These are phyloP conservation scores for Dichotomocladium elegans DNA, from an alignment of 371 early-diverging fungal species.

Conservation along the genomic window DNA sequence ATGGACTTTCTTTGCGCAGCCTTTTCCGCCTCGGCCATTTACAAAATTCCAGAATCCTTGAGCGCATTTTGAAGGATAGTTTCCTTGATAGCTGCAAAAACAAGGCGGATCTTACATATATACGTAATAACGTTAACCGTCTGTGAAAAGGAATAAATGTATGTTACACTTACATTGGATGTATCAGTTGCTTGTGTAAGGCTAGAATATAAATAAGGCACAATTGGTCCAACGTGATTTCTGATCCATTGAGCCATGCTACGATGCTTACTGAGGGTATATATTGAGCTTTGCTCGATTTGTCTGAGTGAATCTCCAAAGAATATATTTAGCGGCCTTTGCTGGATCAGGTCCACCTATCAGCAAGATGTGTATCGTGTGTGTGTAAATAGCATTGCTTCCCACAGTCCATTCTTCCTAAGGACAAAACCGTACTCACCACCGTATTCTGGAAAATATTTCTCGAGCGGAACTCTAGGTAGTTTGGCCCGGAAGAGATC, in stretches of 20 bases:
- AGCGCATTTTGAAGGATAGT: slow-evolving; percentile 71
- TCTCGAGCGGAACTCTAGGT: slow-evolving; percentile 53
- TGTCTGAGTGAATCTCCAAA: slow-evolving; percentile 66
- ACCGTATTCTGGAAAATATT: slow-evolving; percentile 69
- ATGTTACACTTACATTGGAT: slow-evolving; percentile 62
- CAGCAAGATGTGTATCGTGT: background rate
- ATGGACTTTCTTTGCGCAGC: no score
- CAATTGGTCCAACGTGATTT: background rate
- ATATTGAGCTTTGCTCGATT: slow-evolving; percentile 68
- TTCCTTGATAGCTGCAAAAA: slow-evolving; percentile 77
- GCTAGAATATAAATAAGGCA: slow-evolving; percentile 33
- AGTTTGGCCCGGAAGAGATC: slow-evolving; percentile 75
- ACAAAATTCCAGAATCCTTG: slow-evolving; percentile 65
- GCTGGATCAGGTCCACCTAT: slow-evolving; percentile 62
- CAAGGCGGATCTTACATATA: slow-evolving; percentile 49
- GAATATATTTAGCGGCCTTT: slow-evolving; percentile 71
- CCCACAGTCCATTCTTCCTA: background rate
- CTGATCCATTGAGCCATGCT: background rate
- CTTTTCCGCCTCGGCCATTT: slow-evolving; percentile 12
- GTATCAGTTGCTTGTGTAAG: slow-evolving; percentile 82
- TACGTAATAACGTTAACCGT: background rate
- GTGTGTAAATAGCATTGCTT: background rate
- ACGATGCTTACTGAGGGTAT: slow-evolving; percentile 66
- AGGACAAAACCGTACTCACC: slow-evolving; percentile 18
- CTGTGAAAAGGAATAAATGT: background rate